Evolutionary conservation across 2,329 filamentous ascomycete species (phyloP).

Genomic region (Gyromitra esculenta): DNA sequence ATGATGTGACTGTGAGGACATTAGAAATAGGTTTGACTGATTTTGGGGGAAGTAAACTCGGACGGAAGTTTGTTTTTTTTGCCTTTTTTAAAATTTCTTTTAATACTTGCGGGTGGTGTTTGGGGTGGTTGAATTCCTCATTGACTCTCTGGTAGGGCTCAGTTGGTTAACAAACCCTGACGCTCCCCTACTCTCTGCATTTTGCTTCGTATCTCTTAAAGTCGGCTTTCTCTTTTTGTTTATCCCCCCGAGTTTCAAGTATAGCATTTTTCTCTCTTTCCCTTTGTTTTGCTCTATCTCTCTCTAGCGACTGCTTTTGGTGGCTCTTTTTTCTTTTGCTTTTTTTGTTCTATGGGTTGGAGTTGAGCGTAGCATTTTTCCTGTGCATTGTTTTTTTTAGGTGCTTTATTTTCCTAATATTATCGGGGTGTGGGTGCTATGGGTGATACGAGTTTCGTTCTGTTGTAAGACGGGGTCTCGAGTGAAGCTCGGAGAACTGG

Average conservation of each 20-base stretch:
- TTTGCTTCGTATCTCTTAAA: constrained; percentile 21
- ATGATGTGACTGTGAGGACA: constrained; percentile 34
- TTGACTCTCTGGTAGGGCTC: constrained; percentile 43
- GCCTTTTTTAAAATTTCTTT: constrained; percentile 35
- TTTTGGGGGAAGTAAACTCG: constrained; percentile 7
- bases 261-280: constrained; percentile 18
- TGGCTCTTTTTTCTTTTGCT: constrained; percentile 49
- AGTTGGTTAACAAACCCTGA: constrained; percentile 5
- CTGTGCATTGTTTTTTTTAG: constrained; percentile 37
- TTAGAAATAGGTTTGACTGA: neutral
- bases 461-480: constrained; percentile 2
- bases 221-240: constrained; percentile 26
- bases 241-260: constrained; percentile 34
- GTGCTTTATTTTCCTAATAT: constrained; percentile 50
- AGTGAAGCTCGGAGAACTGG: constrained; percentile 14
- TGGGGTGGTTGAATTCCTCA: constrained; percentile 14
- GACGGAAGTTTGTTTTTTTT: constrained; percentile 16
- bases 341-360: constrained; percentile 40
- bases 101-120: constrained; percentile 35
- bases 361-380: constrained; percentile 53
- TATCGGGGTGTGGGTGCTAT: constrained; percentile 41
- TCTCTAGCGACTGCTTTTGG: constrained; percentile 41
- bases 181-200: constrained; percentile 24
- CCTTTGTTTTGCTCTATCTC: constrained; percentile 12
- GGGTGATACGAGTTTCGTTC: constrained; percentile 47